Evolutionary conservation across 164 flowering plant genomes (phyloP).

Genomic region (Chloranthus sessilifolius): DNA sequence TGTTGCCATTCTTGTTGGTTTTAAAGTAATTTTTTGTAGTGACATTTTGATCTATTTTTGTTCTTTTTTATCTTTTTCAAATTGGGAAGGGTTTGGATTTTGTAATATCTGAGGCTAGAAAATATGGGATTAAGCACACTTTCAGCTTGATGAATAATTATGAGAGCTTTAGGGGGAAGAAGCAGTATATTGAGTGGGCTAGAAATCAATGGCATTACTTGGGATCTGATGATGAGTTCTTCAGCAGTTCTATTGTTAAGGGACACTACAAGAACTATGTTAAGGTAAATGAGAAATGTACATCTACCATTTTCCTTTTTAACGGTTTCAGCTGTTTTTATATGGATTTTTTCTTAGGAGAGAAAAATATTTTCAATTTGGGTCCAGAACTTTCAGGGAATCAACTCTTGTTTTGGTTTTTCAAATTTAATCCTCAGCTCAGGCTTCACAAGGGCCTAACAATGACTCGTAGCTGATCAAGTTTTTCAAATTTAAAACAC

Average conservation of each 20-base stretch:
- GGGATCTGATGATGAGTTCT: conserved; percentile 73
- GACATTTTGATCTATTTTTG: background rate
- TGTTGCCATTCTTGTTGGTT: background rate
- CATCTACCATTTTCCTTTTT: too few species aligned
- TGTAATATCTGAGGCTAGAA: conserved; percentile 69
- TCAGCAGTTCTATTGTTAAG: conserved; percentile 50
- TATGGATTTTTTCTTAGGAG: too few species aligned
- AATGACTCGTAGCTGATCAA: too few species aligned
- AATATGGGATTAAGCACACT: conserved; percentile 53
- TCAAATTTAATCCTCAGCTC: too few species aligned
- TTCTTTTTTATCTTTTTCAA: background rate
- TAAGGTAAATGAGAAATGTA: too few species aligned
- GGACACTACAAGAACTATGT: conserved; percentile 67
- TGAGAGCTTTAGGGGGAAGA: conserved; percentile 59
- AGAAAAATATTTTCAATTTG: too few species aligned
- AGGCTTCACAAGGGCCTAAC: too few species aligned
- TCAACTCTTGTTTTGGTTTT: too few species aligned
- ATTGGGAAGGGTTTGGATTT: conserved; percentile 44
- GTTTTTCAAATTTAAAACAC: too few species aligned
- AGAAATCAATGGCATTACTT: conserved; percentile 52
- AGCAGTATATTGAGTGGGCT: conserved; percentile 81
- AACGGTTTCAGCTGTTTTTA: too few species aligned
- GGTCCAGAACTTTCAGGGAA: too few species aligned
- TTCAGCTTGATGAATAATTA: conserved; percentile 73
- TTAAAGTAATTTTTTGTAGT: too few species aligned